Evolutionary conservation across 108 stramenopile species (phyloP).

Genomic region (Epipyxis sp.): DNA sequence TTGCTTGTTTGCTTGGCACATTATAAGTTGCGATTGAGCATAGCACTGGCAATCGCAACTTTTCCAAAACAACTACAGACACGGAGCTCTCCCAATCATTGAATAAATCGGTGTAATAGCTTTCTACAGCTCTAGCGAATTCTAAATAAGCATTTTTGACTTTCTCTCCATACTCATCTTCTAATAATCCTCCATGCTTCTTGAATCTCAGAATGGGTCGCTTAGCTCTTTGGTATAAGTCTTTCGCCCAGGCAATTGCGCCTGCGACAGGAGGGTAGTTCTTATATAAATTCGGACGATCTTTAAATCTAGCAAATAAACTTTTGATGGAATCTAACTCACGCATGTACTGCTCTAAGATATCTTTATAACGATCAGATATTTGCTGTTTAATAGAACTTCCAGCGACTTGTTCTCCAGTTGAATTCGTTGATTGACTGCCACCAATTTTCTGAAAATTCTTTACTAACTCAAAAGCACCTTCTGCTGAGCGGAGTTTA

Average conservation of each 20-base stretch:
- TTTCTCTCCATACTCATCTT: constrained; percentile 51
- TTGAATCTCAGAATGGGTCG: constrained; percentile 65
- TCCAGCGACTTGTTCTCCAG: constrained; percentile 38
- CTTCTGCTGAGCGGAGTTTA: constrained; percentile 66
- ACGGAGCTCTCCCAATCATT: constrained; percentile 56
- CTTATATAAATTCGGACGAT: constrained; percentile 57
- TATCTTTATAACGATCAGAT: constrained; percentile 60
- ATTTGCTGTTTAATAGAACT: constrained; percentile 54
- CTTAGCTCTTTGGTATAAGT: constrained; percentile 65
- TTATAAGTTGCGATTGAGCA: constrained; percentile 31
- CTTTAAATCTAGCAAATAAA: constrained; percentile 47
- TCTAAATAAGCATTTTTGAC: constrained; percentile 62
- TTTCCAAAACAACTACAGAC: constrained; percentile 49
- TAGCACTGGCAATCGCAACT: constrained; percentile 56
- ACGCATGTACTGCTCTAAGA: constrained; percentile 62
- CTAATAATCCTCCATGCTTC: constrained; percentile 59
- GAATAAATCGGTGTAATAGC: constrained; percentile 55
- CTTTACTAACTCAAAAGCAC: constrained; percentile 66
- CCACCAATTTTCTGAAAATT: constrained; percentile 63
- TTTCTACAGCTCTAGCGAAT: constrained; percentile 61
- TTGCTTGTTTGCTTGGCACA: background rate
- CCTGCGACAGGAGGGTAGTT: constrained; percentile 67
- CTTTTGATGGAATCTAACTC: constrained; percentile 53
- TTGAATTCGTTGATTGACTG: no score
- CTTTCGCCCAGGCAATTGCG: constrained; percentile 65